Conservation (phyloP, 768 basidiomycete genomes). For the Pholiota conissans region DNA sequence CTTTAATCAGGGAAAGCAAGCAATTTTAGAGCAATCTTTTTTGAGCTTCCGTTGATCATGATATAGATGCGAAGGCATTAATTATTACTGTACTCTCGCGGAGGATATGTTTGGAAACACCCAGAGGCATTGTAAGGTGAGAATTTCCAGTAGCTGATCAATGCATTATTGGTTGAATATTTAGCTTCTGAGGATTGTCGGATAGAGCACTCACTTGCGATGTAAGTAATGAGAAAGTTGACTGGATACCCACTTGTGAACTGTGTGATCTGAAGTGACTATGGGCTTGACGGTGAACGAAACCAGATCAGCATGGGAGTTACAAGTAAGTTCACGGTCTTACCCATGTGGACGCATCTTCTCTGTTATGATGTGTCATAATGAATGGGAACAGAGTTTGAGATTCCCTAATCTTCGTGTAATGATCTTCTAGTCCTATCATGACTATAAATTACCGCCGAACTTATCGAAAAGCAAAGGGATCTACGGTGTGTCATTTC, state of each 20-base stretch:
- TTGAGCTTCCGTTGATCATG: too few species aligned
- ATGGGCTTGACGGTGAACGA: too few species aligned
- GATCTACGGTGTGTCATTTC: constrained; percentile 8
- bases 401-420: constrained; percentile 6
- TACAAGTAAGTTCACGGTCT: too few species aligned
- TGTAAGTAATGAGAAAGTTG: constrained; percentile 12
- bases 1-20: too few species aligned
- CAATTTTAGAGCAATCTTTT: too few species aligned
- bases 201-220: constrained; percentile 1
- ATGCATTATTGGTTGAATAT: not conserved
- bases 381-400: constrained; percentile 15
- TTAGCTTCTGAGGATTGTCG: not conserved
- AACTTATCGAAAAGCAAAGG: not conserved
- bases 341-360: constrained; percentile 17
- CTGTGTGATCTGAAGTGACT: not conserved
- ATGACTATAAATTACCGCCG: not conserved
- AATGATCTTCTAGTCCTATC: constrained; percentile 16
- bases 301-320: too few species aligned
- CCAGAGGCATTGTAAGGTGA: constrained; percentile 17
- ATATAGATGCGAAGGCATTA: too few species aligned
- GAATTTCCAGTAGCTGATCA: constrained; percentile 23
- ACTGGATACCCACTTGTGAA: constrained; percentile 12
- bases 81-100: too few species aligned
- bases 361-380: constrained; percentile 13
- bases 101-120: constrained; percentile 6